phyloP scores from a whole-genome alignment of 2,329 filamentous ascomycete genomes.

The Ophiocordyceps camponoti-floridani region DNA sequence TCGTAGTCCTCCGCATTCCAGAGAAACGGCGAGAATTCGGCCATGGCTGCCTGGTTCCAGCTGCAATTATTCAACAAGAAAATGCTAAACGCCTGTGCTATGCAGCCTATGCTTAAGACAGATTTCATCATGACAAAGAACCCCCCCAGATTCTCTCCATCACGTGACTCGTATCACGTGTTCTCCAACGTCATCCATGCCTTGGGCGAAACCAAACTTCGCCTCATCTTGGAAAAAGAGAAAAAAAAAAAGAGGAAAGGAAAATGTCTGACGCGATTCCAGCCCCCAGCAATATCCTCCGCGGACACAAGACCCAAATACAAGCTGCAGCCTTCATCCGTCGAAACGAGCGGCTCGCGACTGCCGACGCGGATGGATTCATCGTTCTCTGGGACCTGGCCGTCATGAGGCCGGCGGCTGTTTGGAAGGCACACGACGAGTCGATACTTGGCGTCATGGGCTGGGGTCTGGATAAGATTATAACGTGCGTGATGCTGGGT shows the following conservation, averaged over 20 bases:
- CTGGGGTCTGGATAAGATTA: slow-evolving; percentile 56
- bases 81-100: not conserved
- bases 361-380: slow-evolving; percentile 82
- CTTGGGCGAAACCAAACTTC: too few species aligned
- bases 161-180: too few species aligned
- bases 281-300: slow-evolving; percentile 46
- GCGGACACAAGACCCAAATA: slow-evolving; percentile 68
- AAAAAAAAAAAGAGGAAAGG: too few species aligned
- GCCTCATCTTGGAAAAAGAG: too few species aligned
- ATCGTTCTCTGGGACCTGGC: slow-evolving; percentile 72
- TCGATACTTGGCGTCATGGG: slow-evolving; percentile 57
- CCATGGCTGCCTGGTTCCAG: not conserved
- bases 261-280: slow-evolving; percentile 13
- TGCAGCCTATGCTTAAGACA: too few species aligned
- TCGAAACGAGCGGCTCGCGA: slow-evolving; percentile 58
- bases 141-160: too few species aligned
- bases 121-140: too few species aligned
- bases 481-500: slow-evolving; percentile 47
- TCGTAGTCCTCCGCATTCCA: not conserved
- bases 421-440: slow-evolving; percentile 72
- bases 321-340: slow-evolving; percentile 60
- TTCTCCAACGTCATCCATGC: too few species aligned
- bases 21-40: not conserved
- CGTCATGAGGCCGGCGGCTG: slow-evolving; percentile 61
- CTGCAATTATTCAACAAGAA: too few species aligned